Evolutionary conservation across 805 yeast species (phyloP).

Genomic region (Isabelozyma pseudorhagii): DNA sequence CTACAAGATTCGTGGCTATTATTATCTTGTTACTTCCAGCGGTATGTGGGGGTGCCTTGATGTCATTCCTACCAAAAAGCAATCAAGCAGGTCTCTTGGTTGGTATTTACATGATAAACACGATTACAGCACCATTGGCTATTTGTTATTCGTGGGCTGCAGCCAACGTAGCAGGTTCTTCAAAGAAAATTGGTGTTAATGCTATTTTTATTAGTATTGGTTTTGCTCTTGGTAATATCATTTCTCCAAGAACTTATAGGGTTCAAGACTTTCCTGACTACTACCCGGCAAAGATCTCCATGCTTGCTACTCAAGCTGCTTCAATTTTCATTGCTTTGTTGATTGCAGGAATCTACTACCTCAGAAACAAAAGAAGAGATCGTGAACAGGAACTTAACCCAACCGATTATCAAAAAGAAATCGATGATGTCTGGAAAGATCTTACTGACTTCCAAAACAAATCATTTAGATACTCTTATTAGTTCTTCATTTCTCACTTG

Average conservation of each 20-base stretch:
- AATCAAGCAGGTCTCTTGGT: conserved; percentile 23
- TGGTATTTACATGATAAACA: conserved; percentile 18
- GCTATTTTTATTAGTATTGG: conserved; percentile 8
- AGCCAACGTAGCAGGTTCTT: conserved; percentile 10
- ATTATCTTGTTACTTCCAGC: conserved; percentile 15
- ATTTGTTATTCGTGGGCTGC: conserved; percentile 10
- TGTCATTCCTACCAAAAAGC: conserved; percentile 14
- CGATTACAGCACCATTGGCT: conserved; percentile 11
- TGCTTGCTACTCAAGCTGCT: conserved; percentile 12
- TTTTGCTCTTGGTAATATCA: conserved; percentile 11
- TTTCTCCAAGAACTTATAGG: conserved; percentile 9
- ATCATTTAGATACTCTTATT: conserved; percentile 9
- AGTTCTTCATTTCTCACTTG: neutral
- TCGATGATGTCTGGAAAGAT: conserved; percentile 8
- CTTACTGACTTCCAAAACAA: conserved; percentile 12
- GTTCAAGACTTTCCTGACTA: conserved; percentile 9
- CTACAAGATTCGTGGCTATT: conserved; percentile 14
- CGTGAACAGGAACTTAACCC: neutral
- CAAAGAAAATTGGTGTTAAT: conserved; percentile 9
- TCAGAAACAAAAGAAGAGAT: conserved; percentile 8
- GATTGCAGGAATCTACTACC: conserved; percentile 6
- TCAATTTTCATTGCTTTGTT: conserved; percentile 6
- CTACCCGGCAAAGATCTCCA: conserved; percentile 11
- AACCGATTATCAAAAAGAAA: conserved; percentile 1
- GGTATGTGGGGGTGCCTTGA: conserved; percentile 16